These are phyloP conservation scores for Dunaliella primolecta DNA, from an alignment of 139 green algal species.

Conservation along the genomic window DNA sequence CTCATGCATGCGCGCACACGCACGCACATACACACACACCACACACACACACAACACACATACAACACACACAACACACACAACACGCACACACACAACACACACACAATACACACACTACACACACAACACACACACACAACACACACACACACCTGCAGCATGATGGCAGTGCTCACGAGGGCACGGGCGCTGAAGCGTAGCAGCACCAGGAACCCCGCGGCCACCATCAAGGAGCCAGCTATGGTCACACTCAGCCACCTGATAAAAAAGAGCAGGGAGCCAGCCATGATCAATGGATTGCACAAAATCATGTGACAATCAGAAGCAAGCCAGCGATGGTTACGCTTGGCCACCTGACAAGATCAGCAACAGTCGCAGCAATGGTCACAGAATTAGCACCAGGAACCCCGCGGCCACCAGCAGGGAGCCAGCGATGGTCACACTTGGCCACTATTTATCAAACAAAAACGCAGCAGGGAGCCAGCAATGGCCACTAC, in stretches of 20 bases:
- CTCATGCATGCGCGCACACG: neutral
- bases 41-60: neutral
- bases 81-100: too few relatives aligned
- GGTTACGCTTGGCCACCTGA: neutral
- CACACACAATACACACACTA: too few relatives aligned
- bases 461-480: too few relatives aligned
- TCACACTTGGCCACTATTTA: neutral
- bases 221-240: conserved; percentile 17
- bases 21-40: neutral
- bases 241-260: neutral
- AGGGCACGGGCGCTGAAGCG: neutral
- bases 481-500: too few relatives aligned
- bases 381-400: too few relatives aligned
- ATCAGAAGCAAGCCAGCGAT: conserved; percentile 12
- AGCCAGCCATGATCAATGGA: too few relatives aligned
- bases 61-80: neutral
- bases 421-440: conserved; percentile 9
- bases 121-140: neutral
- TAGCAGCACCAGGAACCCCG: conserved; percentile 24
- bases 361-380: neutral
- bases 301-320: conserved; percentile 19
- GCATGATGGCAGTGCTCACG: conserved; percentile 9
- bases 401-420: conserved; percentile 22
- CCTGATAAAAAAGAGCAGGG: neutral
- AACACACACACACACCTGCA: conserved; percentile 14